phyloP scores from a whole-genome alignment of 192 early-diverging fungal species.

The Coemansia sp. region DNA sequence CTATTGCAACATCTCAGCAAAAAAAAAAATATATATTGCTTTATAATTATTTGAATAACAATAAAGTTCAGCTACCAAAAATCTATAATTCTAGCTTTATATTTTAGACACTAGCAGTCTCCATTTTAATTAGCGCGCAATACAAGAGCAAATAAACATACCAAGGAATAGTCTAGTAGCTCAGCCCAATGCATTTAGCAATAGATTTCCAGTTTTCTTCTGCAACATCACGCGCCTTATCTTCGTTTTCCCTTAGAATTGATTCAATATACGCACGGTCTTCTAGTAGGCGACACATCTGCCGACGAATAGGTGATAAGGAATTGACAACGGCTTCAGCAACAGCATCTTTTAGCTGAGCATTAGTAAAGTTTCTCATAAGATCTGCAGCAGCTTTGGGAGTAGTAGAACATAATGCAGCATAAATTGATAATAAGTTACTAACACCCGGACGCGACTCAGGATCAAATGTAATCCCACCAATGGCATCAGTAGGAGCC shows the following conservation, averaged over 20 bases:
- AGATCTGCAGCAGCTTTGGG: slow-evolving; percentile 50
- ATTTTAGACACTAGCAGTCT: too few species aligned
- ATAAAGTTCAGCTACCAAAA: too few species aligned
- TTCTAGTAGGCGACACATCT: slow-evolving; percentile 57
- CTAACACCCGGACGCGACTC: slow-evolving; percentile 72
- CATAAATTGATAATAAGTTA: slow-evolving; percentile 80
- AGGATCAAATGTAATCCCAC: slow-evolving; percentile 72
- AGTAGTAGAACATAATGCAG: slow-evolving; percentile 49
- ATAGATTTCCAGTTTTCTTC: slow-evolving; percentile 52
- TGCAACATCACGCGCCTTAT: slow-evolving; percentile 62
- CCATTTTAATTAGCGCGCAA: too few species aligned
- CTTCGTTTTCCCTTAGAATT: slow-evolving; percentile 66
- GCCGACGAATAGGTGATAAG: slow-evolving; percentile 66
- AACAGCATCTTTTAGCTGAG: slow-evolving; percentile 72
- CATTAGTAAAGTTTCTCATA: slow-evolving; percentile 55
- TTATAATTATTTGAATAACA: too few species aligned
- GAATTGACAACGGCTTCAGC: slow-evolving; percentile 62
- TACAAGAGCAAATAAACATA: background rate
- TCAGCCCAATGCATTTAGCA: slow-evolving; percentile 30
- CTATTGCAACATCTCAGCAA: too few species aligned
- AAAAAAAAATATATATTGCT: too few species aligned
- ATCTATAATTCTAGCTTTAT: too few species aligned
- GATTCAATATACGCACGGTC: slow-evolving; percentile 65
- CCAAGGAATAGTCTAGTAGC: background rate
- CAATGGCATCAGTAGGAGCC: slow-evolving; percentile 67